Evolutionary conservation across 805 yeast species (phyloP).

Genomic region (Saccharomycodes ludwigii): DNA sequence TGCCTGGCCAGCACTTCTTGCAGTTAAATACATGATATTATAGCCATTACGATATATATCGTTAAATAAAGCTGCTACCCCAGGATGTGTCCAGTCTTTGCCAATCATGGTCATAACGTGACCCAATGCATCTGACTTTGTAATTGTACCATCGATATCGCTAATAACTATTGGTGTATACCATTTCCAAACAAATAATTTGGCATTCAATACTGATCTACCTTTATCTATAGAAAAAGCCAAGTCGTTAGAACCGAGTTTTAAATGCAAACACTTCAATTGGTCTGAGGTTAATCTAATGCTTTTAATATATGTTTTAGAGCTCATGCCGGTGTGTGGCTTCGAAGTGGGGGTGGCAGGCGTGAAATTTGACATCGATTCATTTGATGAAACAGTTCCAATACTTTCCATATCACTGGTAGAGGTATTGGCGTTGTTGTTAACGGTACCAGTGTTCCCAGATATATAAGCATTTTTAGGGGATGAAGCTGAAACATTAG

Average conservation of each 20-base stretch:
- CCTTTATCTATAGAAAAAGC: conserved; percentile 76
- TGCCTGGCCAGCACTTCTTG: conserved; percentile 91
- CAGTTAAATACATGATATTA: conserved; percentile 85
- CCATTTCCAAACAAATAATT: conserved; percentile 73
- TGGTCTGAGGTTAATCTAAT: conserved; percentile 86
- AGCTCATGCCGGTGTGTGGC: conserved; percentile 19
- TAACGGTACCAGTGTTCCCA: conserved; percentile 9
- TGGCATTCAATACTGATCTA: conserved; percentile 60
- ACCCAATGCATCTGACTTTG: conserved; percentile 95
- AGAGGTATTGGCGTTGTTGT: conserved; percentile 1
- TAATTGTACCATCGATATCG: conserved; percentile 96
- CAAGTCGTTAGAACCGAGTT: conserved; percentile 68
- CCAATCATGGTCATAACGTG: conserved; percentile 91
- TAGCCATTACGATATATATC: conserved; percentile 84
- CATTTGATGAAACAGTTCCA: conserved; percentile 4
- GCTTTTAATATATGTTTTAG: conserved; percentile 59
- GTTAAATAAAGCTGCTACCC: conserved; percentile 84
- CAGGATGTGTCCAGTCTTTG: conserved; percentile 95
- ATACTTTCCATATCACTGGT: conserved; percentile 1
- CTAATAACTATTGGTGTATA: conserved; percentile 86
- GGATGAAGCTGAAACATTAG: conserved; percentile 3
- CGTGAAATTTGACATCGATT: no score
- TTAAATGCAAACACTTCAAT: conserved; percentile 56
- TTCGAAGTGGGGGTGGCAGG: conserved; percentile 11
- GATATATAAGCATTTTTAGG: conserved; percentile 5